These are phyloP conservation scores for Boletales sp. DNA, from an alignment of 768 basidiomycete genomes.

Conservation along the genomic window DNA sequence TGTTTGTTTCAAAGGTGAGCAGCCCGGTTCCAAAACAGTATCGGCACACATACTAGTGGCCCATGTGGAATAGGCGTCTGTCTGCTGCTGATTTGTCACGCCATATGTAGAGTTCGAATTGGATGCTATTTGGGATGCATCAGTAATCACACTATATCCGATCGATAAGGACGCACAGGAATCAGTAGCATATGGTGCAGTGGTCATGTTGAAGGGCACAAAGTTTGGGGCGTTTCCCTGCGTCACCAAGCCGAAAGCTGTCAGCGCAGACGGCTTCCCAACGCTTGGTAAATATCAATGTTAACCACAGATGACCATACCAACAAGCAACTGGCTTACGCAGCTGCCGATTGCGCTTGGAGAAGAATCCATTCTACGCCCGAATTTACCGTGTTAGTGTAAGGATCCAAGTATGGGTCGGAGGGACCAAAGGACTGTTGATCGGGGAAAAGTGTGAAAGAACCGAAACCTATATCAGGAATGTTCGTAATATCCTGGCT, in stretches of 20 bases:
- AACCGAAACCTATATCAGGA: slow-evolving; percentile 52
- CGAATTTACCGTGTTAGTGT: slow-evolving; percentile 48
- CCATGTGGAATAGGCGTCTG: slow-evolving; percentile 54
- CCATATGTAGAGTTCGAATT: slow-evolving; percentile 38
- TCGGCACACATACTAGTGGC: slow-evolving; percentile 37
- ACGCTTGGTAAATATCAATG: slow-evolving; percentile 32
- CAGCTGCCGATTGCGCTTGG: slow-evolving; percentile 41
- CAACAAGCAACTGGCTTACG: slow-evolving; percentile 35
- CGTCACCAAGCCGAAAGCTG: slow-evolving; percentile 62
- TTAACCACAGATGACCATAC: slow-evolving; percentile 4
- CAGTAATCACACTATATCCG: background rate
- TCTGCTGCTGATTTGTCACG: slow-evolving; percentile 50
- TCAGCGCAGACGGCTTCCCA: slow-evolving; percentile 52
- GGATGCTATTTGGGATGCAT: slow-evolving; percentile 11
- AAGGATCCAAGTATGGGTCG: slow-evolving; percentile 48
- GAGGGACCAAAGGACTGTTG: slow-evolving; percentile 51
- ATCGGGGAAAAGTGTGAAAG: slow-evolving; percentile 69
- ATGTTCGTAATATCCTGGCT: slow-evolving; percentile 60
- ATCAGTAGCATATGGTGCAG: slow-evolving; percentile 39
- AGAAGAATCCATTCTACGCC: slow-evolving; percentile 54
- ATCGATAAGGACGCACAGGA: slow-evolving; percentile 17
- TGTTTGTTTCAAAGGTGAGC: slow-evolving; percentile 6
- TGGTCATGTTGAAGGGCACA: slow-evolving; percentile 58
- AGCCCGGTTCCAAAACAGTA: background rate
- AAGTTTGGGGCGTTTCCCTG: slow-evolving; percentile 49